These are phyloP conservation scores for Epichloe coenophiala DNA, from an alignment of 2,329 filamentous ascomycete genomes.

Conservation along the genomic window DNA sequence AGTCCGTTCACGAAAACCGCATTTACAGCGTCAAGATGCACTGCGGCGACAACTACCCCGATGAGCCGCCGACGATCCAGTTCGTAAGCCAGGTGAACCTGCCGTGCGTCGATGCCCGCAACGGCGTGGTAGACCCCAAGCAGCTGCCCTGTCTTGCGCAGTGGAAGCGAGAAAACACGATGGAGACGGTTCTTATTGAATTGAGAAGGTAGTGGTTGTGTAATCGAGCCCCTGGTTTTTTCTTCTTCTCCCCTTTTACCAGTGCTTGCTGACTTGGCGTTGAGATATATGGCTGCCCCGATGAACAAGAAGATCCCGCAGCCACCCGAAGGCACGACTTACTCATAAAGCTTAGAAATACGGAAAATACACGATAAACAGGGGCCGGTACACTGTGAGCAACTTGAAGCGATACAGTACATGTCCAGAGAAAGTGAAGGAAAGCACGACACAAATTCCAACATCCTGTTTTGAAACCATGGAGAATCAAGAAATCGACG, in stretches of 20 bases:
- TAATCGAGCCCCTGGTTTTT: not conserved
- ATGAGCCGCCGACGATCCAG: constrained; percentile 74
- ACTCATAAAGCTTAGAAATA: constrained; percentile 15
- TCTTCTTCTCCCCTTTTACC: no score
- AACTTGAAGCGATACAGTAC: not conserved
- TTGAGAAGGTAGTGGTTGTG: constrained; percentile 48
- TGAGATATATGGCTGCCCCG: constrained; percentile 88
- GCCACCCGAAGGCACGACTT: constrained; percentile 67
- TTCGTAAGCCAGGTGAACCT: constrained; percentile 94
- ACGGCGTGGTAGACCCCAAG: constrained; percentile 71
- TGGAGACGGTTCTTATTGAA: constrained; percentile 87
- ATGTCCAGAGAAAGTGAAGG: not conserved
- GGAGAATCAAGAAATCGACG: not conserved
- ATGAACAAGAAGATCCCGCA: constrained; percentile 92
- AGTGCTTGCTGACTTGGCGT: not conserved
- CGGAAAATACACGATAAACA: not conserved
- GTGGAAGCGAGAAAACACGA: constrained; percentile 88
- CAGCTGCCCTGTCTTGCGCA: constrained; percentile 74
- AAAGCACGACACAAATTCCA: not conserved
- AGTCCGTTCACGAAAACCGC: constrained; percentile 95
- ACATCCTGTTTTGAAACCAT: not conserved
- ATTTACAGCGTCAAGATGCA: constrained; percentile 98
- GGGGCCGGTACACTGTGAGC: not conserved
- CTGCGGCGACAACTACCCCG: constrained; percentile 81
- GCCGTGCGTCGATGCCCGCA: constrained; percentile 74